Evolutionary conservation across 2,329 filamentous ascomycete species (phyloP).

Genomic region (Aspergillus proliferans): DNA sequence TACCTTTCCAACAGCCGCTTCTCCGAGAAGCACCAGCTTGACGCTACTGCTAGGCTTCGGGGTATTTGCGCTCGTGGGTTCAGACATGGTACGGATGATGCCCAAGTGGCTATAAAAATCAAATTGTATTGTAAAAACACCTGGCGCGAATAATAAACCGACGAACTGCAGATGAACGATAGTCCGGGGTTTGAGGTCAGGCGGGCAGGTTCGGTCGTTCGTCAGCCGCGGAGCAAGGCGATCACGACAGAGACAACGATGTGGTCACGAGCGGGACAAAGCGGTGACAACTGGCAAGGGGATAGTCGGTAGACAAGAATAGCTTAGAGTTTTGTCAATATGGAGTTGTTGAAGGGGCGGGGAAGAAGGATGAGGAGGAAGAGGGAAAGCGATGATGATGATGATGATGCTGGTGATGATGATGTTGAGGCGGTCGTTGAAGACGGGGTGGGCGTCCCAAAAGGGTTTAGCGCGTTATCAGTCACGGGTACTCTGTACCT

Average conservation of each 20-base stretch:
- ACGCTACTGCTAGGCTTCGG: slow-evolving; percentile 99
- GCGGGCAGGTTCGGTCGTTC: too few species aligned
- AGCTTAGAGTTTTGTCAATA: neutral
- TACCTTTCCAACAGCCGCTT: slow-evolving; percentile 98
- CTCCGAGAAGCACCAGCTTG: slow-evolving; percentile 95
- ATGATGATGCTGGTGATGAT: neutral
- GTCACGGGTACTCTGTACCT: neutral
- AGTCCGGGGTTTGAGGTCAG: too few species aligned
- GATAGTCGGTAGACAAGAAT: neutral
- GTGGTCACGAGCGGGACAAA: too few species aligned
- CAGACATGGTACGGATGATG: slow-evolving; percentile 53
- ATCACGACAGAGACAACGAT: too few species aligned
- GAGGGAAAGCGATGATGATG: neutral
- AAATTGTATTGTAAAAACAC: slow-evolving; percentile 22
- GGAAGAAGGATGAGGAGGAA: neutral
- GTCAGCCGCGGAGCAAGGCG: too few species aligned
- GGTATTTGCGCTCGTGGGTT: slow-evolving; percentile 57
- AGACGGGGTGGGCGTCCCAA: neutral
- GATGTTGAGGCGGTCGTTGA: neutral
- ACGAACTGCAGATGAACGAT: neutral
- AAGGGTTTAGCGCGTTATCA: neutral
- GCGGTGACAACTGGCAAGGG: neutral
- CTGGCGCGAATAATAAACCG: slow-evolving; percentile 17
- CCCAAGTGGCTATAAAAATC: neutral
- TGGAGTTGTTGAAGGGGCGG: neutral